Conservation (phyloP, 2,329 filamentous ascomycete species). For the Eurotiales sp. region DNA sequence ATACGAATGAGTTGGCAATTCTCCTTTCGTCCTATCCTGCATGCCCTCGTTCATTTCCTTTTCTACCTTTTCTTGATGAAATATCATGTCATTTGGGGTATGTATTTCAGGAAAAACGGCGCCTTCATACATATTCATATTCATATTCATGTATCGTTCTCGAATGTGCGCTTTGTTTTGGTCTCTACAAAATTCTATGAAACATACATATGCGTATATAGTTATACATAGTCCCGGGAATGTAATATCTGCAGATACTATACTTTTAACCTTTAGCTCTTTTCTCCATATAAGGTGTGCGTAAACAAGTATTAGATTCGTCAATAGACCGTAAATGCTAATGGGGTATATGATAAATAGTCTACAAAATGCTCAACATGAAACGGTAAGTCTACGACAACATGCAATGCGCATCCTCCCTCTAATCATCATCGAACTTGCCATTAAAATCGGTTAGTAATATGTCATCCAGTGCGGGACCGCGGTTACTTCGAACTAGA, state of each 20-base stretch:
- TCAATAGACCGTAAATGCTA: not conserved
- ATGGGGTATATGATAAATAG: not conserved
- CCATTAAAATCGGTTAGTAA: conserved; percentile 68
- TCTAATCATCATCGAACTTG: conserved; percentile 60
- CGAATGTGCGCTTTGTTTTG: not conserved
- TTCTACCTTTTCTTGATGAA: not conserved
- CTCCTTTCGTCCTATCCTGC: not conserved
- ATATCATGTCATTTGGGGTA: conserved; percentile 8
- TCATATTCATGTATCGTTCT: no score
- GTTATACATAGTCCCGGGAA: not conserved
- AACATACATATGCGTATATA: not conserved
- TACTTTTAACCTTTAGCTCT: not conserved
- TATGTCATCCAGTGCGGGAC: conserved; percentile 63
- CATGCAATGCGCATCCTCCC: conserved; percentile 12
- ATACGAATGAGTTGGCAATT: not conserved
- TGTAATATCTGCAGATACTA: conserved; percentile 3
- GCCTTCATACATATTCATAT: no score
- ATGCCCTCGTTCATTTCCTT: not conserved
- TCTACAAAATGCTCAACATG: not conserved
- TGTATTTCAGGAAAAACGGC: not conserved
- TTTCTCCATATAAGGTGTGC: no score
- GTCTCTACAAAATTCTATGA: not conserved
- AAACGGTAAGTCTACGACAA: not conserved
- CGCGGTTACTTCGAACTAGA: conserved; percentile 52
- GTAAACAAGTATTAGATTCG: not conserved